Base-by-base conservation (phyloP, 257 asterid species). In the Penstemon newberryi region DNA sequence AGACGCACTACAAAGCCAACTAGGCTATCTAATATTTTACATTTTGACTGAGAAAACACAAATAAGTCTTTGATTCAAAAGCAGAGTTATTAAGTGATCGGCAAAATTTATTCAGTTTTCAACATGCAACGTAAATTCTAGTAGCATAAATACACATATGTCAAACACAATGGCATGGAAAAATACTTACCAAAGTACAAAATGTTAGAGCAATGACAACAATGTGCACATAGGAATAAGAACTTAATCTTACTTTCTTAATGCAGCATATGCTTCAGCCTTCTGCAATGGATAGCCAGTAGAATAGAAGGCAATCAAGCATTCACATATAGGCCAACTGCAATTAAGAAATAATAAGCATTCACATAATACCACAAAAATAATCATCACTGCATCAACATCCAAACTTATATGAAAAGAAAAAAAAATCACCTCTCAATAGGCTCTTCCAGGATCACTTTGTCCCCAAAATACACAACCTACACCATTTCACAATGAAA, bases 301-400 rank as follows among this genome's bases (percentile, higher is more conserved):
- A 42, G 96, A 93, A 65, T 93, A 78, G 86, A 93, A 93, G 57
- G 97, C 99, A 81, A 93, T 87, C 83, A 93, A 82, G 73, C 97
- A 93, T 69, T 93, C 97, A 69, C 99, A 93, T 67, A 89, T 76
- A 11, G 96, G 97, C 97, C 99, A 93, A 60, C 99, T 93, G 84
- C 79, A 78, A 73, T 62, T 37, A 43, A 46, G 70, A n/a, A 64
- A 40, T 60, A 65, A 46, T 36, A 25, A 25, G 33, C 33, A 25
- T 25, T 25, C 33, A 25, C 33, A 25, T 25, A 25, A 25, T 25
- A 60, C 41, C 10, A 33, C 12, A 53, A 56, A 33, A 33, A 37
- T 5, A 38, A 58, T 58, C 46, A 7, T 4, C 46, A 58, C 40
- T 33, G 10, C 33, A 25, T 25, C 33, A 25, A 25, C 62, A 59